Evolutionary conservation across 495 filamentous ascomycete species (phyloP).

Genomic region (Talaromyces nanjingensis): DNA sequence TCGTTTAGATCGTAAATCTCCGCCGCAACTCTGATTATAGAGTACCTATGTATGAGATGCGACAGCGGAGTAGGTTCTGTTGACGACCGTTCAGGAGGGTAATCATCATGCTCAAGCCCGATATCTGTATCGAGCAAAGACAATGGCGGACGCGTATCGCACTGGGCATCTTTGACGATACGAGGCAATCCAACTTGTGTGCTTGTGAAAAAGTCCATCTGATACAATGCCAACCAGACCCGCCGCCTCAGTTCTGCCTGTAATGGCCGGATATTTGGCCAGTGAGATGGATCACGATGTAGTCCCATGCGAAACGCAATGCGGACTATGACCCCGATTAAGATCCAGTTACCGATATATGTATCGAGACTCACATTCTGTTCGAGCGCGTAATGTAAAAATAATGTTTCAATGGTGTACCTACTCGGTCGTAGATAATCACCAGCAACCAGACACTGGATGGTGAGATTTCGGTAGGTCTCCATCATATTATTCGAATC

Average conservation of each 20-base stretch:
- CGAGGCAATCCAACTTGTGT: slow-evolving; percentile 10
- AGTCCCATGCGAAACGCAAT: slow-evolving; percentile 17
- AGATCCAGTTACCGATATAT: slow-evolving; percentile 75
- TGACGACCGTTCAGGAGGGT: slow-evolving; percentile 4
- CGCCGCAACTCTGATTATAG: slow-evolving; percentile 9
- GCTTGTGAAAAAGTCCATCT: slow-evolving; percentile 13
- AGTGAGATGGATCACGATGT: slow-evolving; percentile 20
- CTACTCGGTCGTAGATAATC: slow-evolving; percentile 83
- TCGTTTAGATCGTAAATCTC: slow-evolving; percentile 12
- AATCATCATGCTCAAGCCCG: slow-evolving; percentile 5
- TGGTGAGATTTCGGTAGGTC: slow-evolving; percentile 72
- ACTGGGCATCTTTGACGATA: slow-evolving; percentile 12
- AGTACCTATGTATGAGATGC: slow-evolving; percentile 9
- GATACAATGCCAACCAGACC: slow-evolving; percentile 14
- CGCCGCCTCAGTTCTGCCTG: slow-evolving; percentile 17
- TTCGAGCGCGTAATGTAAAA: slow-evolving; percentile 78
- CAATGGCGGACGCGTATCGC: slow-evolving; percentile 7
- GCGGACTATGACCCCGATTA: slow-evolving; percentile 65
- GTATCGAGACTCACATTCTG: slow-evolving; percentile 70
- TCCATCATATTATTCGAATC: slow-evolving; percentile 68
- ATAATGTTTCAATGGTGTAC: slow-evolving; percentile 78
- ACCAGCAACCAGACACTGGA: slow-evolving; percentile 77
- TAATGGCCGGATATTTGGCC: slow-evolving; percentile 16
- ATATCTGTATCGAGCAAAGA: slow-evolving; percentile 4
- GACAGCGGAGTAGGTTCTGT: slow-evolving; percentile 8